Percentiles rank a stretch among this genome's conserved stretches.
Evolutionary conservation across 176 grass and related monocot genomes (phyloP).

Genomic region (Tuctoria greenei): DNA sequence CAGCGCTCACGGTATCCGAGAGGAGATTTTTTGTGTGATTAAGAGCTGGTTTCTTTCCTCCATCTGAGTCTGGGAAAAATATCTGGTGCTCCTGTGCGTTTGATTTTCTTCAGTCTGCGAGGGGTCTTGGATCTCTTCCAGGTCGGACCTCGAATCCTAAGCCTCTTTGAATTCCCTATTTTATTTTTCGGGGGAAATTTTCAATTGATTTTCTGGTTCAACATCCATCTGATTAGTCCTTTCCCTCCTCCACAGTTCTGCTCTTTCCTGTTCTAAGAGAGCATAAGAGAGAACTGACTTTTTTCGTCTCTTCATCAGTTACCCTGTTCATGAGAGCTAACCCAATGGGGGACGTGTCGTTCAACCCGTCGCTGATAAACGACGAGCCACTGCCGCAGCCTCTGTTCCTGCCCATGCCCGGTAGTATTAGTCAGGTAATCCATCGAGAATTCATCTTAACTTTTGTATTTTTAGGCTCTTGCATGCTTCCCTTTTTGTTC

Average conservation of each 20-base stretch:
- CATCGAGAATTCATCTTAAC: not conserved
- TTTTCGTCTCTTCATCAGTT: not conserved
- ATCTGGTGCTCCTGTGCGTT: not conserved
- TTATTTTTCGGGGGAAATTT: too few species aligned
- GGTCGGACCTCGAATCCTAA: not conserved
- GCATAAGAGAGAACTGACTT: not conserved
- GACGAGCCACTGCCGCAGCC: not conserved
- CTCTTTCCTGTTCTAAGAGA: not conserved
- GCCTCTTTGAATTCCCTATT: too few species aligned
- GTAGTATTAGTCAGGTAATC: not conserved
- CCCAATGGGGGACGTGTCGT: slow-evolving; percentile 42
- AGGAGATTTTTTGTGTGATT: not conserved
- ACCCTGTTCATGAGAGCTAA: slow-evolving; percentile 16
- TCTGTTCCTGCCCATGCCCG: not conserved
- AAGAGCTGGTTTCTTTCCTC: not conserved
- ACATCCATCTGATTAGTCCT: not conserved
- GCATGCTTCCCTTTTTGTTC: too few species aligned
- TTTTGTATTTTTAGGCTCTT: too few species aligned
- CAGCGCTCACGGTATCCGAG: not conserved
- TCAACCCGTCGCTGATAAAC: slow-evolving; percentile 34
- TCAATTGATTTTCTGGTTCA: too few species aligned
- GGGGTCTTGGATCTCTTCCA: not conserved
- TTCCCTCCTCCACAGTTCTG: not conserved
- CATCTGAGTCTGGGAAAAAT: not conserved
- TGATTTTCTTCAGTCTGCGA: not conserved